Conservation (phyloP, 805 yeast species). For the Nakazawaea pomicola region DNA sequence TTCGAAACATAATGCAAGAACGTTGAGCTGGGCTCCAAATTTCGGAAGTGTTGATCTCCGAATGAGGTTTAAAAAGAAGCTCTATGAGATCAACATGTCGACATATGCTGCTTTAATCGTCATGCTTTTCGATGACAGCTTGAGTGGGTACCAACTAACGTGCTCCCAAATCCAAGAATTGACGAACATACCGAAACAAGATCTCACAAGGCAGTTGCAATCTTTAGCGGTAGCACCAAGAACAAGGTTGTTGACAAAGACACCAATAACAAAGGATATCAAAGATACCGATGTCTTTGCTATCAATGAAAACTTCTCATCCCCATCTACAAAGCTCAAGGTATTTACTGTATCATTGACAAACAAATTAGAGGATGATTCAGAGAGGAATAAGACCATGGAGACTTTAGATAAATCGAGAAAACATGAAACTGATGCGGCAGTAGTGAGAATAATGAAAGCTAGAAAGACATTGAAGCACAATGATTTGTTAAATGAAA, state of each 20-base stretch:
- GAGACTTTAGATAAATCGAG: conserved; percentile 59
- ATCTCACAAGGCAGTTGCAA: conserved; percentile 70
- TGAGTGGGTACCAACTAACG: conserved; percentile 37
- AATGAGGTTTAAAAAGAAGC: conserved; percentile 59
- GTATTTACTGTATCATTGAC: conserved; percentile 61
- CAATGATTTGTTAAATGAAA: conserved; percentile 62
- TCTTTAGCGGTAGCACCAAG: conserved; percentile 83
- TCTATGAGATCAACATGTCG: conserved; percentile 78
- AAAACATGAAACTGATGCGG: conserved; percentile 71
- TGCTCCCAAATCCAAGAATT: conserved; percentile 55
- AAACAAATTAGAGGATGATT: conserved; percentile 44
- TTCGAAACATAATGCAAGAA: conserved; percentile 51
- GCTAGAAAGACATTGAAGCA: conserved; percentile 57
- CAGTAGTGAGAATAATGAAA: conserved; percentile 85
- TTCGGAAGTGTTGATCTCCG: conserved; percentile 80
- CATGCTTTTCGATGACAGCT: conserved; percentile 59
- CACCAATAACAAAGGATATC: conserved; percentile 71
- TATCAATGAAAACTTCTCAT: conserved; percentile 63
- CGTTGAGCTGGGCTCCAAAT: conserved; percentile 72
- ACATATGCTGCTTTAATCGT: conserved; percentile 77
- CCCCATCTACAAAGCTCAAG: conserved; percentile 65
- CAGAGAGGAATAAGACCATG: conserved; percentile 49
- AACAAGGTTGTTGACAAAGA: conserved; percentile 67
- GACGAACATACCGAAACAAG: conserved; percentile 70
- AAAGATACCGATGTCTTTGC: conserved; percentile 57